Base-by-base conservation (phyloP, 345 rosid species). In the Lepidium sativum region DNA sequence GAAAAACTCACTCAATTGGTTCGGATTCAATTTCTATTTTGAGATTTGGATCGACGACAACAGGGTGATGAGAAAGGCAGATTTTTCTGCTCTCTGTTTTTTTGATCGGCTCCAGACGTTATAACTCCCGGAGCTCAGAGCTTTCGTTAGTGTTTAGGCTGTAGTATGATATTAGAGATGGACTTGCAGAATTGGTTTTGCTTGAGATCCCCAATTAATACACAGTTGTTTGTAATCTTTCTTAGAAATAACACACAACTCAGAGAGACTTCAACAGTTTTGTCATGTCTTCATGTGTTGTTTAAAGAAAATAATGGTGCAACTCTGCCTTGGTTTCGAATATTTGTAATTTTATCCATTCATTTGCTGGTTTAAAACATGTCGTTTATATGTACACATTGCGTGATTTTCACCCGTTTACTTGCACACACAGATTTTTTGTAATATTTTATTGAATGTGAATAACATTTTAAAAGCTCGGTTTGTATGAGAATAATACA, bases 221-320 rank as follows among this genome's bases (percentile, higher is more conserved):
- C 61, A 44, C 61, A 18, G 45, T n/a, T 70, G 50, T 54, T 70
- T 62, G 69, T 70, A 62, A 21, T 43, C 41, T 62, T 70, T 62
- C 29, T 49, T 54, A 61, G 27, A 69, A 52, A 60, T 53, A n/a
- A n/a, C n/a, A 61, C 68, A 63, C 40, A 43, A 54, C 16, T 35
- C 41, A 11, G 29, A 65, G 34, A 37, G 58, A 39, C 48, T 54
- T 54, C 57, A 62, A 70, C 63, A 45, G 6, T 42, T 69, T 49
- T 44, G 56, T 53, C 42, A 6, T 29, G 38, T 45, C 54, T 70
- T 59, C 44, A 55, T 58, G 41, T 25, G 32, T 70, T 62, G 49
- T 16, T 44, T 11, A 38, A 14, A 34, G 58, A 63, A 45, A 13
- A 34, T 43, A 21, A 34, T 69, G 42, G 41, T 50, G 44, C 4